phyloP scores from a whole-genome alignment of 2,329 filamentous ascomycete species.

The Colletotrichum neosansevieriae region DNA sequence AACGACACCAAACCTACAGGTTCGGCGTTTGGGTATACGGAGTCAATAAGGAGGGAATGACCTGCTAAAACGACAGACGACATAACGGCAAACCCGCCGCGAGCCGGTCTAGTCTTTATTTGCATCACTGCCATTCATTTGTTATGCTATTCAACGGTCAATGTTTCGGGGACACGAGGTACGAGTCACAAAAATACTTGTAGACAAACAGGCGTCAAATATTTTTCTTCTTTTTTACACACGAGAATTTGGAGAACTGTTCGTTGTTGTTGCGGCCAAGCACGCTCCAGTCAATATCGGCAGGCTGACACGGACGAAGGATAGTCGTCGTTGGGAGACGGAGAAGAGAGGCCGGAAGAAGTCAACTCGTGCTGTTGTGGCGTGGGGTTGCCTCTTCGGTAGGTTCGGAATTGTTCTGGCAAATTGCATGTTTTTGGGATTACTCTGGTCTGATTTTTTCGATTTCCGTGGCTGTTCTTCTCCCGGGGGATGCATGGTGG shows the following conservation, averaged over 20 bases:
- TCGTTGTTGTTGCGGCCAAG: conserved; percentile 1
- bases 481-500: background rate
- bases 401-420: conserved; percentile 4
- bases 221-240: conserved; percentile 12
- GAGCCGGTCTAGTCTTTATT: background rate
- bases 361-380: background rate
- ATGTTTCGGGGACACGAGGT: conserved; percentile 9
- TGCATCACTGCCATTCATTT: conserved; percentile 26
- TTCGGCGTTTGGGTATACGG: conserved; percentile 40
- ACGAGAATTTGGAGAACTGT: conserved; percentile 8
- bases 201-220: conserved; percentile 34
- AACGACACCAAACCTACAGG: conserved; percentile 23
- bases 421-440: conserved; percentile 27
- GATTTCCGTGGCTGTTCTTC: background rate
- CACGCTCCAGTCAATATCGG: conserved; percentile 4
- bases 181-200: conserved; percentile 24
- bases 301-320: conserved; percentile 15
- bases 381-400: background rate
- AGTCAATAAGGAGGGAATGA: conserved; percentile 25
- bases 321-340: conserved; percentile 1
- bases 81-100: conserved; percentile 9
- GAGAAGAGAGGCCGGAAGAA: background rate
- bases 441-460: conserved; percentile 16
- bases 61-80: conserved; percentile 31
- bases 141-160: conserved; percentile 20